A percentile compares a stretch with the other conserved stretches of the same genome.
These are phyloP conservation scores for Schizothecium vesticola DNA, from an alignment of 495 filamentous ascomycete genomes.

Conservation along the genomic window DNA sequence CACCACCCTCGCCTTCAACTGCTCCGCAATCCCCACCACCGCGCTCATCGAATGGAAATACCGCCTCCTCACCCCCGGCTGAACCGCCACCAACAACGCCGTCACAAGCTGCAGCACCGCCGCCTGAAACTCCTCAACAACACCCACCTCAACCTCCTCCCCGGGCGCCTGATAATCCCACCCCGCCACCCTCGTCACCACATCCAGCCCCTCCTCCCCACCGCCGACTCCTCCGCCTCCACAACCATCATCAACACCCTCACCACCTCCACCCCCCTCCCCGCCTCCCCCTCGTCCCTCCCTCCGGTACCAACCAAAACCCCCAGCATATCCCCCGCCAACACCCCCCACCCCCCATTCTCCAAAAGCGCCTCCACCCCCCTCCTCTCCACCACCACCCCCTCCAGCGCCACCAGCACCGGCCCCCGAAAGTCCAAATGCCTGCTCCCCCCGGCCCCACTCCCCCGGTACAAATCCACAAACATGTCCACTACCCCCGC, in stretches of 20 bases:
- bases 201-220: constrained; percentile 46
- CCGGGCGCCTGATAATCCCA: constrained; percentile 27
- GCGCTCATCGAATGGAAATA: constrained; percentile 39
- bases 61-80: constrained; percentile 39
- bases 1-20: constrained; percentile 18
- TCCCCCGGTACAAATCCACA: constrained; percentile 46
- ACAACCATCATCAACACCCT: constrained; percentile 44
- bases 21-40: constrained; percentile 35
- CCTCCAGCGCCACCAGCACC: constrained; percentile 51
- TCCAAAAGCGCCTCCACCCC: constrained; percentile 41
- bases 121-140: constrained; percentile 42
- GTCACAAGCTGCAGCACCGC: constrained; percentile 48
- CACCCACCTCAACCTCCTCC: constrained; percentile 5
- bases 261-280: constrained; percentile 48
- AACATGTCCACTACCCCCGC: constrained; percentile 54
- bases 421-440: constrained; percentile 46
- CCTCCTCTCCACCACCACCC: constrained; percentile 36
- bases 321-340: constrained; percentile 42
- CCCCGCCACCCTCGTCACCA: constrained; percentile 36
- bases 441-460: constrained; percentile 8
- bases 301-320: constrained; percentile 24
- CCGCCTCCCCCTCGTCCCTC: constrained; percentile 25
- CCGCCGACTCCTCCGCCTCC: constrained; percentile 33
- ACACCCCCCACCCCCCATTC: constrained; percentile 45
- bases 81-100: constrained; percentile 41